Base-by-base conservation (phyloP, 2,329 filamentous ascomycete genomes). In the Pseudocercospora cruenta region DNA sequence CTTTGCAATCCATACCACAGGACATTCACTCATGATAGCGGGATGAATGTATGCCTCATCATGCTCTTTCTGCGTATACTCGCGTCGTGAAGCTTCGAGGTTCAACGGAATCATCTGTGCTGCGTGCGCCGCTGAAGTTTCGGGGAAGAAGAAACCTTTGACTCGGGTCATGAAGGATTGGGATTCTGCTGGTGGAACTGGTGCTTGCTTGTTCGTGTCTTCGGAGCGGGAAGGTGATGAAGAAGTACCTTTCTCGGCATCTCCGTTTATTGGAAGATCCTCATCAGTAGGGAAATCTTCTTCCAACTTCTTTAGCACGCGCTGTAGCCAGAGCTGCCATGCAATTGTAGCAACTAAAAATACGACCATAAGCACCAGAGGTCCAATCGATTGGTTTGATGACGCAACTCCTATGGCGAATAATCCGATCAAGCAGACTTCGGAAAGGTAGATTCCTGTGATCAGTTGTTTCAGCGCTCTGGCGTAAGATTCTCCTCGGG, bases 341-440 rank as follows among this genome's bases (percentile, higher is more conserved):
- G 80, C 61, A 62, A 80, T 75, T 3, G 81, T 82, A 58, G 73
- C 68, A 33, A 75, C 70, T 9, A 82, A 71, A 53, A 82, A 74
- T 12, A 82, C 28, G 62, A 77, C 73, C 76, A 80, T 80, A 63
- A 82, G 76, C 8, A 76, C 74, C 6, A 82, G 70, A 6, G 81
- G 80, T 1, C 81, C 81, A 9, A 77, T 74, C 8, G 77, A 73
- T 33, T 72, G 68, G 1, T 49, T 68, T 59, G 74, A 75, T 1
- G 74, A 55, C 14, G 67, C 77, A 1, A 73, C 74, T 1, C 78
- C 76, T 47, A 82, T 81, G 24, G 78, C 80, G 68, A 82, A 81
- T 16, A 83, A 75, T 26, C 81, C 82, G 28, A 83, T 80, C 2
- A 83, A 73, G 64, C 81, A 83, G 28, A 80, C 67, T 64, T 83